phyloP scores from a whole-genome alignment of 2,329 filamentous ascomycete genomes.

The Mycosphaerella arachidis region DNA sequence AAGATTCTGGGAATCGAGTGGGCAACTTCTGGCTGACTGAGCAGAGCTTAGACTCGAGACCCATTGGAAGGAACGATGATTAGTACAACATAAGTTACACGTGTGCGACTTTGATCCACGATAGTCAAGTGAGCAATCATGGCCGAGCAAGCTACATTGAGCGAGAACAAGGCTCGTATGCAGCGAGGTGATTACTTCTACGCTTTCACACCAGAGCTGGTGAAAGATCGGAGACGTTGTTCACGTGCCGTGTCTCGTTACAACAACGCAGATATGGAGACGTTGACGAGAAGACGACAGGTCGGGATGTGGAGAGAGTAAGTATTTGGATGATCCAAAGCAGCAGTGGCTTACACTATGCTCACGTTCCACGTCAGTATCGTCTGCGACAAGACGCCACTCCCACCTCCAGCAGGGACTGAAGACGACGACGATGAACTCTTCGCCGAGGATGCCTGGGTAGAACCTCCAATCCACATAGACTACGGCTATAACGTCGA shows the following conservation, averaged over 20 bases:
- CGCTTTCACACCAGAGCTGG: slow-evolving; percentile 66
- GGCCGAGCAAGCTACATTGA: slow-evolving; percentile 12
- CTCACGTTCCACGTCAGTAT: slow-evolving; percentile 46
- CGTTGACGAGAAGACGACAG: slow-evolving; percentile 53
- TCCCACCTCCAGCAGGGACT: slow-evolving; percentile 57
- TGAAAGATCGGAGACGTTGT: slow-evolving; percentile 60
- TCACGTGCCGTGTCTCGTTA: slow-evolving; percentile 57
- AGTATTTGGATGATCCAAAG: slow-evolving; percentile 31
- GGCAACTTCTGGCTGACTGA: neutral
- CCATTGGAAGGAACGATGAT: neutral
- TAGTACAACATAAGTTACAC: neutral
- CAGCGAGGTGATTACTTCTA: slow-evolving; percentile 60
- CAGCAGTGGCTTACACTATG: neutral
- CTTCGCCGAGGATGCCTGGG: slow-evolving; percentile 62
- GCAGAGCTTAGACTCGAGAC: neutral
- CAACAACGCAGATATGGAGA: slow-evolving; percentile 57
- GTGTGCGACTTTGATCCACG: too few species aligned
- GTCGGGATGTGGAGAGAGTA: slow-evolving; percentile 70
- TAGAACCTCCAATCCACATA: slow-evolving; percentile 64
- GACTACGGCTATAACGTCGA: slow-evolving; percentile 76
- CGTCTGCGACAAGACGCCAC: slow-evolving; percentile 55
- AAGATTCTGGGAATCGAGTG: neutral
- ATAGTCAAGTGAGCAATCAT: neutral
- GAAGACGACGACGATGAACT: slow-evolving; percentile 61
- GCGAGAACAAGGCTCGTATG: slow-evolving; percentile 33